These are phyloP conservation scores for Marasmius sp. DNA, from an alignment of 1,284 basidiomycete species.

Conservation along the genomic window DNA sequence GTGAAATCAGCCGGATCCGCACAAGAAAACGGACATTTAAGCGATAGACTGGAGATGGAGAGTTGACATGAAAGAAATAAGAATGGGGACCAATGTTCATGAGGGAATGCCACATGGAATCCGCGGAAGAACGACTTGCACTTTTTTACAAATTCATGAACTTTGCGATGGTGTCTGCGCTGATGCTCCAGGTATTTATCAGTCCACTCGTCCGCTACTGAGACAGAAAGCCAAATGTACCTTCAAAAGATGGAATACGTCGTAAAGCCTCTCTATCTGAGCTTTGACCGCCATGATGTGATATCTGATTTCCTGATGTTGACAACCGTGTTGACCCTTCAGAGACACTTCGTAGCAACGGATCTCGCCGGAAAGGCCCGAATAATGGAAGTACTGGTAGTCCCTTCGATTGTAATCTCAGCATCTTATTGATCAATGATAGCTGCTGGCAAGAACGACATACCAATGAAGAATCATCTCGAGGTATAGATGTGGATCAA, in stretches of 20 bases:
- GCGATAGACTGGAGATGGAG: not conserved
- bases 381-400: not conserved
- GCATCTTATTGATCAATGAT: not conserved
- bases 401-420: not conserved
- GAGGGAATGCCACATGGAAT: not conserved
- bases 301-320: not conserved
- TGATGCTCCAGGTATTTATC: not conserved
- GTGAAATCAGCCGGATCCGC: too few relatives aligned
- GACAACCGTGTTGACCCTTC: not conserved
- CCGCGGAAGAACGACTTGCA: not conserved
- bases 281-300: not conserved
- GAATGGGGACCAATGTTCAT: not conserved
- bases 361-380: not conserved
- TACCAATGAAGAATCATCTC: not conserved
- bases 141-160: not conserved
- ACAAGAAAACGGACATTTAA: too few relatives aligned
- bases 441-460: not conserved
- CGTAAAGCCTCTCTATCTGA: not conserved
- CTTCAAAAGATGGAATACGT: not conserved
- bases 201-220: not conserved
- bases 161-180: not conserved
- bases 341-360: not conserved
- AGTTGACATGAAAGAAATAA: not conserved
- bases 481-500: not conserved
- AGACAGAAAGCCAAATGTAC: not conserved